Conservation (phyloP, 495 filamentous ascomycete species). For the Neurospora terricola region DNA sequence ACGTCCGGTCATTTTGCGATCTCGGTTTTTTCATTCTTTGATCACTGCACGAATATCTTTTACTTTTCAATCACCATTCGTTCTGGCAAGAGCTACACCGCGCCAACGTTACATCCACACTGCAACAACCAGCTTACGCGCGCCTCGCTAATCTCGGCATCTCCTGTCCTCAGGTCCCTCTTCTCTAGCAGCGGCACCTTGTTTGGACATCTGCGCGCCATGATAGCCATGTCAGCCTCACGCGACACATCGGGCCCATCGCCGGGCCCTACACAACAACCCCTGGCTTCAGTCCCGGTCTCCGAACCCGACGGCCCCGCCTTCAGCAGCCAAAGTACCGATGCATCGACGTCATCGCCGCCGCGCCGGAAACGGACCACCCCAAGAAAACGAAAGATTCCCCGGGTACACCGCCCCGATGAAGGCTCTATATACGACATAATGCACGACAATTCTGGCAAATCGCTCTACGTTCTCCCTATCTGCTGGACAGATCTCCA, state of each 20-base stretch:
- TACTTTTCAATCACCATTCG: neutral
- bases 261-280: neutral
- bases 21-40: neutral
- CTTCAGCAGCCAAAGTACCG: neutral
- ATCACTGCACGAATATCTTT: neutral
- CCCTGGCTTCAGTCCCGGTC: neutral
- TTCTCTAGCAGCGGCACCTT: conserved; percentile 17
- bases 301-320: neutral
- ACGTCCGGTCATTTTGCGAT: neutral
- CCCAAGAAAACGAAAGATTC: neutral
- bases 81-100: neutral
- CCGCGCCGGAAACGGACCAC: conserved; percentile 1
- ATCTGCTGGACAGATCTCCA: conserved; percentile 40
- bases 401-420: conserved; percentile 15
- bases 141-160: neutral
- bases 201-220: conserved; percentile 22
- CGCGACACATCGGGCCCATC: conserved; percentile 7
- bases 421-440: conserved; percentile 38
- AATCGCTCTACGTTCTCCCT: conserved; percentile 29
- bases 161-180: conserved; percentile 13
- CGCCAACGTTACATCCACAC: neutral
- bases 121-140: conserved; percentile 4
- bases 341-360: neutral
- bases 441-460: conserved; percentile 32
- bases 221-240: conserved; percentile 21